Percentiles rank a stretch among this genome's conserved stretches.
These are phyloP conservation scores for Perkinsus marinus DNA, from an alignment of 169 alveolate genomes.

Conservation along the genomic window DNA sequence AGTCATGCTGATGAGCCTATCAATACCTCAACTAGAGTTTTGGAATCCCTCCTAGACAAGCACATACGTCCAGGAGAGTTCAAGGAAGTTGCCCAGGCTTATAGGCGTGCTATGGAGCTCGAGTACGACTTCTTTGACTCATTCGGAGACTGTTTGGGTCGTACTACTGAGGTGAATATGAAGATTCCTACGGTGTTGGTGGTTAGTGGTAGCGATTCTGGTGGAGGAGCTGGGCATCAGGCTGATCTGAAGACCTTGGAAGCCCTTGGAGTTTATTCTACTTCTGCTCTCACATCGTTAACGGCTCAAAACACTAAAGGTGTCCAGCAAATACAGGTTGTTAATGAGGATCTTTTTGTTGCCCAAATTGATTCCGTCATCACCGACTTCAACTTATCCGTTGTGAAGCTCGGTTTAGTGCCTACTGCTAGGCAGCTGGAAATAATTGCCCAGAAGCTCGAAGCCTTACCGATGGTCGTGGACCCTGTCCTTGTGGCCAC, in stretches of 20 bases:
- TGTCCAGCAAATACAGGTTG: neutral
- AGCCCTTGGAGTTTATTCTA: constrained; percentile 12
- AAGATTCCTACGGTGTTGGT: neutral
- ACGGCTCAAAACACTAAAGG: constrained; percentile 20
- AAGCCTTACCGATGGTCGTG: neutral
- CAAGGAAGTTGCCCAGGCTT: neutral
- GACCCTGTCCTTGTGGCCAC: neutral
- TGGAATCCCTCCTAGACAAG: neutral
- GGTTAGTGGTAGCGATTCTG: constrained; percentile 8
- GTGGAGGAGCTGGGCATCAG: constrained; percentile 10
- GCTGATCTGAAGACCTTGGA: constrained; percentile 18
- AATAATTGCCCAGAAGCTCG: neutral
- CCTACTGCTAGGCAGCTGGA: neutral
- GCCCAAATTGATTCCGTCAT: neutral
- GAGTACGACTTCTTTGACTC: neutral
- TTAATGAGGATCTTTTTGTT: neutral
- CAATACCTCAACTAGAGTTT: neutral
- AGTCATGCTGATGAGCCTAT: neutral
- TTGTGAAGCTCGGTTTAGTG: neutral
- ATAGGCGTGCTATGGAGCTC: neutral
- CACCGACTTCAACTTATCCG: neutral
- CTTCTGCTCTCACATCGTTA: constrained; percentile 17
- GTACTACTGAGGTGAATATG: neutral
- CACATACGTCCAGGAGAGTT: neutral
- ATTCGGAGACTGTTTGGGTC: neutral